Base-by-base conservation (phyloP, 352 stramenopile genomes). In the Phytopythium ostracodes region DNA sequence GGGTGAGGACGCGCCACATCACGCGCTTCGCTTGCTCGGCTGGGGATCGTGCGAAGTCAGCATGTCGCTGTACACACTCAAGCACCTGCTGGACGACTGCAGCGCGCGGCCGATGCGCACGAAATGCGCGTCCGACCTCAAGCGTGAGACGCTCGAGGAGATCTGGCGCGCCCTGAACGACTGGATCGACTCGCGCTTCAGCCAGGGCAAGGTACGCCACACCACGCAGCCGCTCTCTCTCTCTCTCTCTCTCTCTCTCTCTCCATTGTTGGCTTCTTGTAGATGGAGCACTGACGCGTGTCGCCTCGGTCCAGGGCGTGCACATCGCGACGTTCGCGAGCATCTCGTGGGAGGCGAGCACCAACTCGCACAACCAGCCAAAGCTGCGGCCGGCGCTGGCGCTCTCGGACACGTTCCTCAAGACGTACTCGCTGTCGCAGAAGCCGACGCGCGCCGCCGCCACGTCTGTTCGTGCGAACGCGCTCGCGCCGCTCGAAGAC, bases 41-140 rank as follows among this genome's bases (percentile, higher is more conserved):
- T n/a, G n/a, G n/a, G n/a, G n/a, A n/a, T n/a, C n/a, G n/a, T n/a
- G n/a, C n/a, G n/a, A n/a, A n/a, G n/a, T n/a, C n/a, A n/a, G n/a
- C n/a, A 88, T 88, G 77, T 86, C 81, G 70, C 66, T 92, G 56
- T 91, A 91, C 66, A 91, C 83, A 66, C 74, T 91, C 58, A 82
- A 85, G 65, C 77, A 91, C 35, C 67, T 89, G 49, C 77, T 92
- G 35, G 76, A 84, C 35, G 83, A 91, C 67, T 92, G 81, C 66
- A 89, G 79, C 52, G 67, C 73, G 33, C 75, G 75, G 36, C 59
- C 83, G 56, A 77, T 75, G 31, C 77, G 83, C 42, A 91, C 83
- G 47, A 75, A 78, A 10, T 75, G 74, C 42, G 67, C 77, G 11
- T 57, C 73, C 9, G 76, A 89, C 38, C 83, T 79, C 63, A 91